Evolutionary conservation across 2,329 filamentous ascomycete species (phyloP), one percentile per base, ranked within the genome.

Genomic region (Phoma sp.): DNA sequence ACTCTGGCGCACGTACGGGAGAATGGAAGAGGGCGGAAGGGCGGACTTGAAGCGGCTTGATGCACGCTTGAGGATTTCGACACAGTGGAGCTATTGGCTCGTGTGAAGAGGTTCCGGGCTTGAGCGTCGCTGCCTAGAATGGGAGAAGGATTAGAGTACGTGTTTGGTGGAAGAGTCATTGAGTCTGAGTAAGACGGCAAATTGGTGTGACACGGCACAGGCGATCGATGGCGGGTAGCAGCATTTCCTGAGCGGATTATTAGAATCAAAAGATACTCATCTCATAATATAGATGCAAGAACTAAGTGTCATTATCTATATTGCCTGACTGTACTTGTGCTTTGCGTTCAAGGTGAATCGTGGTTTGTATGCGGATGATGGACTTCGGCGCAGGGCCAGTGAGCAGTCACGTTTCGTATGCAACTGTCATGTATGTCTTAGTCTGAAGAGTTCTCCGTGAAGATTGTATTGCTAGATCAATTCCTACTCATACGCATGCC

Each of bases 81-180:
- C 43, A 39, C 43, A 64, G 65, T 70, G 48, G 65, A 70, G 63
- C 60, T 51, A 49, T 53, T 55, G 58, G 60, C 65, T 74, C 69
- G 70, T 61, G 44, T 43, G 45, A 43, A 45, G 29, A 37, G 25
- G 32, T 41, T 36, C 47, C 53, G 31, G 56, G 72, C 57, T 76
- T 53, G 73, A 75, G 74, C 73, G 73, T 76, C 74, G 72, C 71
- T 71, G 71, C 64, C 62, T 72, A 49, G 46, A 40, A 21, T 6
- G 29, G 3, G 3, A 33, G 22, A 37, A 43, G 37, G 39, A 58
- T 57, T 47, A 61, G 57, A 60, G 66, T 64, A 61, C 63, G 65
- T 68, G 64, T 59, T 46, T 33, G 69, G 72, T 67, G 63, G 64
- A 71, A 57, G 70, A 71, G 67, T 70, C 64, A 69, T 70, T 56